Evolutionary conservation across 257 asterid genomes (phyloP), one percentile per base, ranked within the genome.

Genomic region (Euphrasia confusa): DNA sequence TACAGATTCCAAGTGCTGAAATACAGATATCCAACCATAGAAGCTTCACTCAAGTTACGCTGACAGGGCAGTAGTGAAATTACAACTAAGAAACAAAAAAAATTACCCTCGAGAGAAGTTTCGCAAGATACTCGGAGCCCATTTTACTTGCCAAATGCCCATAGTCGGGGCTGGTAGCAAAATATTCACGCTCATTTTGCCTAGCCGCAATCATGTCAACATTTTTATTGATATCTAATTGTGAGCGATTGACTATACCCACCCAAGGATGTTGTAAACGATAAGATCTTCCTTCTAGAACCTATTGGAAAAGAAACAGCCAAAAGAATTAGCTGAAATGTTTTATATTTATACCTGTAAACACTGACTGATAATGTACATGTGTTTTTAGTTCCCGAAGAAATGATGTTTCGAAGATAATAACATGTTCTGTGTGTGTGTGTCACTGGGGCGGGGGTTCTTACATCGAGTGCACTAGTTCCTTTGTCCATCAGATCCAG

Each of bases 41-140:
- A 17, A 45, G 52, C 52, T 45, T 45, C 52, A 45, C 18, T 12
- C 17, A n/a, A 45, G 52, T 45, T 45, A 45, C 6, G 52, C 14
- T 45, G 52, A 11, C 52, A 45, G 52, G 52, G 15, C 18, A 45
- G 17, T 45, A 13, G 15, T 30, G 33, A 30, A 45, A 13, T 45
- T 45, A 45, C 52, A 45, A 13, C 52, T 12, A 45, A 12, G 17
- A 45, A 45, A 12, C 18, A 13, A 45, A 45, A 35, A 35, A 45
- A 5, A 2, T 13, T 79, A 92, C 97, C 95, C 65, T 84, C 2
- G 98, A 92, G 13, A 92, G 98, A 77, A 89, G 97, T 77, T 80
- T 86, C 14, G 98, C 98, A 54, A 92, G 97, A 80, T 92, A 92
- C 60, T 86, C 97, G 44, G 98, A 92, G 65, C 98, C 98, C 98